Evolutionary conservation across 495 filamentous ascomycete species (phyloP).

Genomic region (Penicillium mononematosum): DNA sequence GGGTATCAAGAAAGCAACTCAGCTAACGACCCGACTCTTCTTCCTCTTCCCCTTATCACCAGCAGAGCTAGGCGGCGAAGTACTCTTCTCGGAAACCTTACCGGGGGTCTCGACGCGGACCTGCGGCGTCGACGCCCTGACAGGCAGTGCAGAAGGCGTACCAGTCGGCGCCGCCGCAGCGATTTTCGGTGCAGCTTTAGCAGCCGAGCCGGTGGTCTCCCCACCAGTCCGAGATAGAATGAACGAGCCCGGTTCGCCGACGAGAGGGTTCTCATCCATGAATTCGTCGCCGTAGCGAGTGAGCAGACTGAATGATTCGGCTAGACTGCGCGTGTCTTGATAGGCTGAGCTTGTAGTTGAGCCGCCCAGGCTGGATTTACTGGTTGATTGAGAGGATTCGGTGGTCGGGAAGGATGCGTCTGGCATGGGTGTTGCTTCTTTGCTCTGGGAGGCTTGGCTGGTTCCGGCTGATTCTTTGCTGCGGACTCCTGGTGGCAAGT

Average conservation of each 20-base stretch:
- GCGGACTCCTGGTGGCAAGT: conserved; percentile 55
- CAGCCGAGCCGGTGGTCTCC: conserved; percentile 18
- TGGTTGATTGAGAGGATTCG: conserved; percentile 30
- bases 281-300: conserved; percentile 70
- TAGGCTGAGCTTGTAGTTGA: conserved; percentile 30
- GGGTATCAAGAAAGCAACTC: conserved; percentile 32
- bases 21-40: conserved; percentile 36
- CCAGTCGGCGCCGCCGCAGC: conserved; percentile 8
- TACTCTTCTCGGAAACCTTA: conserved; percentile 33
- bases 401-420: conserved; percentile 31
- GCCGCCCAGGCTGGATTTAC: conserved; percentile 39
- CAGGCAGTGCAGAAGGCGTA: conserved; percentile 19
- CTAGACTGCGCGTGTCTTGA: conserved; percentile 56
- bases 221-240: conserved; percentile 58
- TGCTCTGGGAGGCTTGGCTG: conserved; percentile 45
- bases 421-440: conserved; percentile 62
- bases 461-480: conserved; percentile 24
- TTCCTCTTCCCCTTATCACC: conserved; percentile 38
- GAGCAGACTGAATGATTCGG: conserved; percentile 65
- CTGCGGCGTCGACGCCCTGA: conserved; percentile 37
- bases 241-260: conserved; percentile 84
- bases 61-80: conserved; percentile 29
- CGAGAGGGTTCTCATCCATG: conserved; percentile 88
- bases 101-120: conserved; percentile 42
- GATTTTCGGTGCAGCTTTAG: conserved; percentile 16